These are phyloP conservation scores for Ganoderma lingzhi DNA, from an alignment of 1,284 basidiomycete species.

Conservation along the genomic window DNA sequence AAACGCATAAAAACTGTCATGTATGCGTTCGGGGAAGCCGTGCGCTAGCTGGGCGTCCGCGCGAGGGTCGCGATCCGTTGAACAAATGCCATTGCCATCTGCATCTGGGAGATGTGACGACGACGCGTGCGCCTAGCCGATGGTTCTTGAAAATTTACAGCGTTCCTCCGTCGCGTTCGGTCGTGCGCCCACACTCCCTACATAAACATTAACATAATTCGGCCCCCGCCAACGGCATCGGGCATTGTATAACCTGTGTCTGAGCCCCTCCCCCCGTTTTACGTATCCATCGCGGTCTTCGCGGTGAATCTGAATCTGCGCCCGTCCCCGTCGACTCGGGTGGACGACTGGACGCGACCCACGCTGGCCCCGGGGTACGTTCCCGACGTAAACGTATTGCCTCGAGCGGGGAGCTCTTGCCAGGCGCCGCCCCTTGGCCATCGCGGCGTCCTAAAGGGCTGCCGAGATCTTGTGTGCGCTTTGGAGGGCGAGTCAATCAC, in stretches of 20 bases:
- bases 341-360: neutral
- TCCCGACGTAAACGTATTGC: slow-evolving; percentile 1
- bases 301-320: slow-evolving; percentile 3
- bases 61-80: slow-evolving; percentile 3
- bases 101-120: too few species aligned
- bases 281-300: neutral
- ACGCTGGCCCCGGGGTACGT: neutral
- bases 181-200: slow-evolving; percentile 2
- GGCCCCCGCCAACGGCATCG: neutral
- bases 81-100: neutral
- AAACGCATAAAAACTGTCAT: neutral
- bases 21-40: neutral
- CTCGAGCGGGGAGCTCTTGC: neutral
- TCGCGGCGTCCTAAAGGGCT: neutral
- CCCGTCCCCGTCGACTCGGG: neutral
- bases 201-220: neutral
- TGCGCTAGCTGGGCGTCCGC: neutral
- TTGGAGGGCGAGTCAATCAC: neutral
- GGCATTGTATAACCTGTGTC: neutral
- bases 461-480: slow-evolving; percentile 9
- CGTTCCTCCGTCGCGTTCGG: neutral
- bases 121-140: neutral
- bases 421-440: neutral
- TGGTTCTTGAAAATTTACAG: slow-evolving; percentile 2
- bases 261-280: neutral